These are phyloP conservation scores for Camelina laxa DNA, from an alignment of 345 rosid genomes.

Conservation along the genomic window DNA sequence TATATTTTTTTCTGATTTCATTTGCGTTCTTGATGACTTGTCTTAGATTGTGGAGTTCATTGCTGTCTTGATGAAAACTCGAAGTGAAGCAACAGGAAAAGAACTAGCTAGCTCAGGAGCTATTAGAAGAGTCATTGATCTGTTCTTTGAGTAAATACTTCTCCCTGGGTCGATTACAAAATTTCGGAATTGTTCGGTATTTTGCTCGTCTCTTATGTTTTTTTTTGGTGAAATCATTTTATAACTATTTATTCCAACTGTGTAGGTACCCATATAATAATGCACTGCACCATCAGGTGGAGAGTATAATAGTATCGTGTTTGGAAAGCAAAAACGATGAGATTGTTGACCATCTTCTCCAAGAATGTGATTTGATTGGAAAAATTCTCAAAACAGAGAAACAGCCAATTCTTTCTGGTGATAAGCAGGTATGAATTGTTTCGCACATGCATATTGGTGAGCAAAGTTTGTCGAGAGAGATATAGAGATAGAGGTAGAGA, in stretches of 20 bases:
- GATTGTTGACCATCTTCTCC: slow-evolving; percentile 76
- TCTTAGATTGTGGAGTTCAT: slow-evolving; percentile 95
- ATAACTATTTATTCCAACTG: slow-evolving; percentile 28
- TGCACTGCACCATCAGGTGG: slow-evolving; percentile 94
- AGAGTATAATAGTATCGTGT: slow-evolving; percentile 80
- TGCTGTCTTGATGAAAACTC: slow-evolving; percentile 74
- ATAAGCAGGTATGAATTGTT: slow-evolving; percentile 53
- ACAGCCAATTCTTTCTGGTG: slow-evolving; percentile 64
- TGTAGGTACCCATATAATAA: slow-evolving; percentile 93
- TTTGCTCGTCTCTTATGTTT: neutral
- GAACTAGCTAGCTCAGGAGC: slow-evolving; percentile 91
- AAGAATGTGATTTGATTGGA: slow-evolving; percentile 79
- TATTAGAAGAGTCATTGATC: slow-evolving; percentile 66
- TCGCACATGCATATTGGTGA: slow-evolving; percentile 1
- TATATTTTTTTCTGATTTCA: slow-evolving; percentile 7
- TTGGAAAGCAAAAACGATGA: slow-evolving; percentile 72
- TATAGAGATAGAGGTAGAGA: too few relatives aligned
- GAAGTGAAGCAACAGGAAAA: slow-evolving; percentile 80
- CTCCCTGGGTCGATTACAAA: slow-evolving; percentile 24
- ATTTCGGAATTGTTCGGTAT: slow-evolving; percentile 6
- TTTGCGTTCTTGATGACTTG: slow-evolving; percentile 13
- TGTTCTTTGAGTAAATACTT: slow-evolving; percentile 80
- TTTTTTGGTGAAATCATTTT: slow-evolving; percentile 33
- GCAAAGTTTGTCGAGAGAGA: slow-evolving; percentile 16
- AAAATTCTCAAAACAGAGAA: slow-evolving; percentile 74